These are phyloP conservation scores for Coemansia sp. DNA, from an alignment of 192 early-diverging fungal species.

Conservation along the genomic window DNA sequence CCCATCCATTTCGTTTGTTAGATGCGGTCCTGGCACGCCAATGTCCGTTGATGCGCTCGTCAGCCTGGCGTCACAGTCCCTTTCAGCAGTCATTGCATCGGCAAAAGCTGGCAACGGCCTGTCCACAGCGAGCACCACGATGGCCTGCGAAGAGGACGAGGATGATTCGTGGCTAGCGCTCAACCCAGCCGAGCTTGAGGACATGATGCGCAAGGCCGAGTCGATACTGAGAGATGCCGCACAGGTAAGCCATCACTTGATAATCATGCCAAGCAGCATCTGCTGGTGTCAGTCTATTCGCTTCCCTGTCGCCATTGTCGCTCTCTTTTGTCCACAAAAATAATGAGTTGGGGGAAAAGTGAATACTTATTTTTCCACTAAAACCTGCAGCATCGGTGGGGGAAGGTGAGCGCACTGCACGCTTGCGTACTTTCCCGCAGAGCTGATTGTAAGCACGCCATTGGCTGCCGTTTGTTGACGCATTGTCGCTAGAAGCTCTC, in stretches of 20 bases:
- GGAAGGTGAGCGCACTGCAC: constrained; percentile 1
- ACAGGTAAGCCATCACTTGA: constrained; percentile 28
- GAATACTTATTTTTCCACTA: constrained; percentile 6
- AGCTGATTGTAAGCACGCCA: neutral
- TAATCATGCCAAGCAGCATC: neutral
- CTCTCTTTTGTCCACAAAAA: neutral
- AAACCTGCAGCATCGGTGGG: neutral
- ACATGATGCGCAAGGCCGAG: constrained; percentile 50
- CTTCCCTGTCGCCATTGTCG: neutral
- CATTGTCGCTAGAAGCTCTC: neutral
- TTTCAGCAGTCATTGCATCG: constrained; percentile 10
- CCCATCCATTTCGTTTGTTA: constrained; percentile 14
- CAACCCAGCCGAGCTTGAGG: constrained; percentile 42
- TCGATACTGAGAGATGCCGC: constrained; percentile 33
- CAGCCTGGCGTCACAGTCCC: constrained; percentile 11
- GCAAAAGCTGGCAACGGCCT: neutral
- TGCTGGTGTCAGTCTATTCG: neutral
- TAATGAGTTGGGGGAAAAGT: neutral
- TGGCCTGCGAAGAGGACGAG: constrained; percentile 26
- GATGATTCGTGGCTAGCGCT: constrained; percentile 56
- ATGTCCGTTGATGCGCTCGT: constrained; percentile 22
- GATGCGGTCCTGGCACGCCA: constrained; percentile 16
- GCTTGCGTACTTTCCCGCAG: constrained; percentile 9
- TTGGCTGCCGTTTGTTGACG: constrained; percentile 7
- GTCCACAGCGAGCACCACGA: neutral